phyloP scores from a whole-genome alignment of 768 basidiomycete genomes.

The Podaxis sp. region DNA sequence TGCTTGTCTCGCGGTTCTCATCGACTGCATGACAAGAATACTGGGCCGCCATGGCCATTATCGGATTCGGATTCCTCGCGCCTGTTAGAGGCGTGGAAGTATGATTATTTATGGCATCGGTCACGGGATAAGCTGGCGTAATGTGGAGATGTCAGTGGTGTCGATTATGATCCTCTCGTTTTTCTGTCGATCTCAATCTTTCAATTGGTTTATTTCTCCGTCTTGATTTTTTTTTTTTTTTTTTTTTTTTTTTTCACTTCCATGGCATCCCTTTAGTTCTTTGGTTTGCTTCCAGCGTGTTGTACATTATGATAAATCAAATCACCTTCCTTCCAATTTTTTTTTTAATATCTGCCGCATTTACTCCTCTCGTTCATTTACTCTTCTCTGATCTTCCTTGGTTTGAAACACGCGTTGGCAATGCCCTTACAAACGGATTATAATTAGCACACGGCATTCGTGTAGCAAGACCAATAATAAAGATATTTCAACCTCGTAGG shows the following conservation, averaged over 20 bases:
- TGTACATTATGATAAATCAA: neutral
- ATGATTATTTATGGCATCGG: neutral
- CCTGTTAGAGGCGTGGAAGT: neutral
- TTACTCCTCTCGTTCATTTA: neutral
- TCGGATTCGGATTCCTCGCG: neutral
- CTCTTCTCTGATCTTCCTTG: neutral
- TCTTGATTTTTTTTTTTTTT: neutral
- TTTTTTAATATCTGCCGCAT: neutral
- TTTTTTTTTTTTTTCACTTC: neutral
- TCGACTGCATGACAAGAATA: conserved; percentile 37
- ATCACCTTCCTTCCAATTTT: neutral
- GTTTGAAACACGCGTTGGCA: neutral
- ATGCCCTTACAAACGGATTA: conserved; percentile 1
- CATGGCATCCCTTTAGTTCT: too few relatives aligned
- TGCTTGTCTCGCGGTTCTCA: conserved; percentile 75
- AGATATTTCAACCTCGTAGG: neutral
- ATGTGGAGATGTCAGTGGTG: neutral
- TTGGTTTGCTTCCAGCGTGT: neutral
- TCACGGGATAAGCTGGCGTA: neutral
- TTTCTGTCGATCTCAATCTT: neutral
- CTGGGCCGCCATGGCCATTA: neutral
- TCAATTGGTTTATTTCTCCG: neutral
- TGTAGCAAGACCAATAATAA: neutral
- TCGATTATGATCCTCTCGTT: neutral
- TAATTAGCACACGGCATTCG: neutral